Percentiles rank a stretch among this genome's conserved stretches.
Conservation (phyloP, 2,329 filamentous ascomycete species). For the Aspergillus sp. region DNA sequence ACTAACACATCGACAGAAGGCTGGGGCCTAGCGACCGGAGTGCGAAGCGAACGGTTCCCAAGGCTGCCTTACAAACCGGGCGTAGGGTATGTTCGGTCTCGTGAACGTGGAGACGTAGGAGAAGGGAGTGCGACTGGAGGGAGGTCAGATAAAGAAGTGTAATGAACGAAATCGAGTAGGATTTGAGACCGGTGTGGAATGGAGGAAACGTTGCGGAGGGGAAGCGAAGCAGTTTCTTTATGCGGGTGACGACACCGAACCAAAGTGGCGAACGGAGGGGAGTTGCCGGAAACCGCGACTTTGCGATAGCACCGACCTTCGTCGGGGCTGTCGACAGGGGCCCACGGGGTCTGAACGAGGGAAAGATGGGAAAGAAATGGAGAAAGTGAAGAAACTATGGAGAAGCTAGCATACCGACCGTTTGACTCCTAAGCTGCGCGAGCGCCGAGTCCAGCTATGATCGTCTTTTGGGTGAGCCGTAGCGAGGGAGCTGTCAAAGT, state of each 20-base stretch:
- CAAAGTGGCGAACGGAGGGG: not conserved
- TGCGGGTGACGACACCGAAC: not conserved
- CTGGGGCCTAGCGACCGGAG: no score
- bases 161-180: not conserved
- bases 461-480: constrained; percentile 24
- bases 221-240: not conserved
- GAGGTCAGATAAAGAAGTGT: not conserved
- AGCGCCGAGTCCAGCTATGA: constrained; percentile 7
- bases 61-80: not conserved
- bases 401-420: constrained; percentile 3
- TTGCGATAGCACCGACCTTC: not conserved
- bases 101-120: not conserved
- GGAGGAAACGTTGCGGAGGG: not conserved
- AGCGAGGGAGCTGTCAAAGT: constrained; percentile 28
- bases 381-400: not conserved
- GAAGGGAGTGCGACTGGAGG: not conserved
- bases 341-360: not conserved
- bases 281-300: not conserved
- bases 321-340: not conserved
- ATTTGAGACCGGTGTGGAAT: not conserved
- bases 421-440: constrained; percentile 2
- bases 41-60: no score
- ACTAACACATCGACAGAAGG: no score
- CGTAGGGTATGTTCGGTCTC: not conserved
- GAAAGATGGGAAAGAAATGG: not conserved